Percentiles rank a stretch among this genome's conserved stretches.
Evolutionary conservation across 1,284 basidiomycete genomes (phyloP).

Genomic region (Rhodotorula sp.): DNA sequence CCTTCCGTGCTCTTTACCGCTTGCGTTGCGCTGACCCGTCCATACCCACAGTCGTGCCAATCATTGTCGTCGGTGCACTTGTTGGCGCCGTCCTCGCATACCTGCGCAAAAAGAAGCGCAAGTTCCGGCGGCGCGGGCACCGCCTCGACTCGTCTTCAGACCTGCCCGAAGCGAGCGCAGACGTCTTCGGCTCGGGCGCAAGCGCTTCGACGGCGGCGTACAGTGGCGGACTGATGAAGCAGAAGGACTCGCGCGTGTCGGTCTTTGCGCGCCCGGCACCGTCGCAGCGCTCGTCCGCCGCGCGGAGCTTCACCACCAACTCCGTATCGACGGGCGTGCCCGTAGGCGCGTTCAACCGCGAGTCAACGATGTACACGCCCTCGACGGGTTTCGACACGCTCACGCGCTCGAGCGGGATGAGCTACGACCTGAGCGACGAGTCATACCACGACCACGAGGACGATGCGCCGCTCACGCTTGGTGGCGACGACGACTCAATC

Average conservation of each 20-base stretch:
- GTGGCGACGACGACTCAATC: constrained; percentile 18
- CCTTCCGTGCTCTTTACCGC: background rate
- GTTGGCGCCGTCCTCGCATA: background rate
- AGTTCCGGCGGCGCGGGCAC: constrained; percentile 13
- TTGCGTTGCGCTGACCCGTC: background rate
- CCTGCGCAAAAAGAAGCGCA: constrained; percentile 17
- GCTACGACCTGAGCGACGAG: constrained; percentile 4
- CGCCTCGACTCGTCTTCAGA: constrained; percentile 19
- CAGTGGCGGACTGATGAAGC: constrained; percentile 7
- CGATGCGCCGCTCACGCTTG: background rate
- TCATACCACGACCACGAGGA: background rate
- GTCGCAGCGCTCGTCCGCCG: constrained; percentile 10
- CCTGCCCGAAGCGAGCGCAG: background rate
- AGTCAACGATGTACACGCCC: background rate
- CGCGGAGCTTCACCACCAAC: constrained; percentile 31
- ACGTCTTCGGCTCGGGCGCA: background rate
- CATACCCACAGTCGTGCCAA: constrained; percentile 7
- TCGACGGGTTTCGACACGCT: constrained; percentile 7
- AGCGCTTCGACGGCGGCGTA: background rate
- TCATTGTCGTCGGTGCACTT: constrained; percentile 2
- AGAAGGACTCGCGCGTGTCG: constrained; percentile 8
- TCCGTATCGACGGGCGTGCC: constrained; percentile 30
- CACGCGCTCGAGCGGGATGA: constrained; percentile 16
- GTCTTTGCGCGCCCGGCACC: constrained; percentile 9
- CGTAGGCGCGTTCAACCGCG: background rate